Evolutionary conservation across 139 green algal genomes (phyloP), one percentile per base, ranked within the genome.

Genomic region (Trebouxia sp.): DNA sequence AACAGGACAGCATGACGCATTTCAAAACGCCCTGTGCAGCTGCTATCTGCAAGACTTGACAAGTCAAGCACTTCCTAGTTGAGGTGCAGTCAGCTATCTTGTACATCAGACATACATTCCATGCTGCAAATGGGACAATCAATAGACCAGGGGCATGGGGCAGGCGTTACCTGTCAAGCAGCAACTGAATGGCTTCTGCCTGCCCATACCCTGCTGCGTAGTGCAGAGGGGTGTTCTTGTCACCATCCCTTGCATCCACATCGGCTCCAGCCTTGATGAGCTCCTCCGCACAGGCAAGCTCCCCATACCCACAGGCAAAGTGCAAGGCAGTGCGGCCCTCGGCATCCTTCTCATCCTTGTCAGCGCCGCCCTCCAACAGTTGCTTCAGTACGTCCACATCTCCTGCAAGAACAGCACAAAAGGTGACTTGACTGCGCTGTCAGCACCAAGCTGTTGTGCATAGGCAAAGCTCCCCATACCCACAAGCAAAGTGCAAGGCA

Each of bases 261-360:
- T 93, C 85, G 4, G 97, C 97, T 28, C 87, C 89, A 39, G 28
- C 41, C 41, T 77, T 58, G 76, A 78, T 43, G 30, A 79, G 56
- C 38, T 83, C 76, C 79, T 89, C 47, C 26, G 89, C 89, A 83
- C 92, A 96, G 43, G 89, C 90, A 17, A 96, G 69, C 90, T 98
- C 94, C 22, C 92, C 92, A 80, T 97, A 98, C 28, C 94, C 94
- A 79, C 90, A 91, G 1, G 96, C 94, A 89, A 99, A 99, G 87
- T 99, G 96, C 76, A 99, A 91, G 9, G 94, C 92, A 10, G 96
- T 98, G 70, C 97, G 92, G 6, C 97, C 97, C 88, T 99, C 94
- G 65, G 93, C 90, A 82, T 99, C 97, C 74, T 89, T 88, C 80
- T 96, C 91, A 83, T 99, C 91, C n/a, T 90, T 84, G 67, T 96